Percentiles rank a stretch among this genome's conserved stretches.
Conservation (phyloP, 1,139 yeast genomes). For the Hemisphaericaspora lyxosophila region DNA sequence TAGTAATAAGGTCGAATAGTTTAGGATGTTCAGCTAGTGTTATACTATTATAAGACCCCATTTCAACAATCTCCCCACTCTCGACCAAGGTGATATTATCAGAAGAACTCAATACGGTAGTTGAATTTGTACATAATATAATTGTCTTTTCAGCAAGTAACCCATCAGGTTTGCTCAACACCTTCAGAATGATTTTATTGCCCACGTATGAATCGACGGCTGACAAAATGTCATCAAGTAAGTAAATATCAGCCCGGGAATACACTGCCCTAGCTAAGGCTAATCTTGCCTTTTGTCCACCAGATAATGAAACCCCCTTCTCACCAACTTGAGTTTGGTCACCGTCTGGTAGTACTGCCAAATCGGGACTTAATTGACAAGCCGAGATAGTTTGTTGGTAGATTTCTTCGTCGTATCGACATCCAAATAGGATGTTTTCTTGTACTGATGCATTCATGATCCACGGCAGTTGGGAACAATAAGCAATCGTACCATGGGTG, state of each 20-base stretch:
- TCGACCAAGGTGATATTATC: constrained; percentile 27
- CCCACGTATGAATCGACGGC: constrained; percentile 97
- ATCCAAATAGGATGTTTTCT: constrained; percentile 89
- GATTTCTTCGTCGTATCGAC: constrained; percentile 74
- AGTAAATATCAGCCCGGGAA: constrained; percentile 87
- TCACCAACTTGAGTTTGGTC: constrained; percentile 93
- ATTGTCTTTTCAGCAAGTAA: constrained; percentile 29
- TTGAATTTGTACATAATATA: constrained; percentile 34
- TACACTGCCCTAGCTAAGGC: constrained; percentile 94
- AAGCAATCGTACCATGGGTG: constrained; percentile 25
- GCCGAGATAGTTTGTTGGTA: constrained; percentile 80
- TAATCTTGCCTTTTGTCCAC: constrained; percentile 95
- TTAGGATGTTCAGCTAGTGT: constrained; percentile 22
- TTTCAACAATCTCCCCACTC: constrained; percentile 26
- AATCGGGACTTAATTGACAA: constrained; percentile 84
- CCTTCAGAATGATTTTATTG: constrained; percentile 53
- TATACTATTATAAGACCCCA: constrained; percentile 24
- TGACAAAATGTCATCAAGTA: constrained; percentile 77
- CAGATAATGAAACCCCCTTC: constrained; percentile 93
- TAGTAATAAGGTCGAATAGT: constrained; percentile 23
- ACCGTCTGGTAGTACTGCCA: constrained; percentile 79
- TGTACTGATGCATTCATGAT: constrained; percentile 91
- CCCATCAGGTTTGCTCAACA: constrained; percentile 24
- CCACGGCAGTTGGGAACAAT: constrained; percentile 37
- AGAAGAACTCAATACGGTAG: constrained; percentile 29